phyloP scores from a whole-genome alignment of 495 filamentous ascomycete species.

The Lasiosphaeriaceae sp. region DNA sequence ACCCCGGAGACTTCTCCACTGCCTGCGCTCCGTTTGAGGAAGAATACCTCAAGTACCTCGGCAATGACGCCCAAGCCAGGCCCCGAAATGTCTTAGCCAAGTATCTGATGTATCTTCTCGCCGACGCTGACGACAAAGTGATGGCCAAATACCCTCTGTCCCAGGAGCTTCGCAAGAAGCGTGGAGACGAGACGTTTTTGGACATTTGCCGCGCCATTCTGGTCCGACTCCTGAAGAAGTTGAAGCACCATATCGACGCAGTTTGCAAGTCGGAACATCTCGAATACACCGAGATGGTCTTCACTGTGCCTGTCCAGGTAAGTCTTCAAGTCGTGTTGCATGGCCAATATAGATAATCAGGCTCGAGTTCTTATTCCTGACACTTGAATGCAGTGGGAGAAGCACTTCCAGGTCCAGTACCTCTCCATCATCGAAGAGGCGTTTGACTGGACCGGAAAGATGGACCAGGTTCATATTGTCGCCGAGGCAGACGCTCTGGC shows the following conservation, averaged over 20 bases:
- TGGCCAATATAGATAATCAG: too few species aligned
- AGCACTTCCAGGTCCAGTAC: neutral
- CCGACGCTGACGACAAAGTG: neutral
- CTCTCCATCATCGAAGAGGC: slow-evolving; percentile 1
- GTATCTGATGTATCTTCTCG: slow-evolving; percentile 10
- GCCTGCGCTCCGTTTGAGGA: slow-evolving; percentile 1
- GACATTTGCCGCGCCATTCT: slow-evolving; percentile 1
- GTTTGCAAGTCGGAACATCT: neutral
- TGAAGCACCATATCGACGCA: neutral
- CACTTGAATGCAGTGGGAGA: too few species aligned
- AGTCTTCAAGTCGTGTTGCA: too few species aligned
- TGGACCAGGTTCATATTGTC: neutral
- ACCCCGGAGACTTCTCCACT: slow-evolving; percentile 4
- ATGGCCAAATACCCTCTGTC: slow-evolving; percentile 6
- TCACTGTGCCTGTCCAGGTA: slow-evolving; percentile 1
- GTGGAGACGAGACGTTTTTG: neutral
- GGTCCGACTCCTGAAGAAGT: neutral
- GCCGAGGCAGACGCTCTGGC: slow-evolving; percentile 6
- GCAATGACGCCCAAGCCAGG: neutral
- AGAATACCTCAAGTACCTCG: neutral
- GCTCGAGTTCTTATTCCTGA: too few species aligned
- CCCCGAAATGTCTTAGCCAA: slow-evolving; percentile 6
- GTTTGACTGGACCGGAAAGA: neutral
- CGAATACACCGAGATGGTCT: neutral
- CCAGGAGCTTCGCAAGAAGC: neutral